Base-by-base conservation (phyloP, 2,329 filamentous ascomycete genomes). In the Coniochaeta sp. region DNA sequence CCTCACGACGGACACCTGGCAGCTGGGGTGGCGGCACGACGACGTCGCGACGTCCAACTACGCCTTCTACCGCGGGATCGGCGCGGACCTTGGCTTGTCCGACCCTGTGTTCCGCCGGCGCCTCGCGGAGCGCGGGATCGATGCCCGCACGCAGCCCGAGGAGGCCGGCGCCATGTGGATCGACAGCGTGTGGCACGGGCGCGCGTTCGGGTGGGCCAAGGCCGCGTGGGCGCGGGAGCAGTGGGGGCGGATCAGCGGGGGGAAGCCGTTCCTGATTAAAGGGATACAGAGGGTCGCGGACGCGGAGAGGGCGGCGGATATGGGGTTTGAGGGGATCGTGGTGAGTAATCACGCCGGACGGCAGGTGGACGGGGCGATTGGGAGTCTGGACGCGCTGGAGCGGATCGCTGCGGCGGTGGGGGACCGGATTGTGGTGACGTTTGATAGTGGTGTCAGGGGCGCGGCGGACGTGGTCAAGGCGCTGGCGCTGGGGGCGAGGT, bases 1-100 rank as follows among this genome's bases (percentile, higher is more conserved):
- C 7, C 71, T 88, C 1, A 88, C 84, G 1, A 78, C 83, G 0
- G 85, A 88, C 69, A 88, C 84, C 0, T 87, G 82, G 83, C 80
- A 85, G 66, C 76, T 88, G 0, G 84, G 78, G 5, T 87, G 83
- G 84, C 75, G 84, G 32, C 82, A 85, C 67, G 78, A 83, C 67
- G 83, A 86, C 64, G 74, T 81, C 22, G 77, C 76, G 16, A 79
- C 74, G 9, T 79, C 75, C 44, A 87, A 87, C 65, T 87, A 86
- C 66, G 82, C 83, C 0, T 88, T 88, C 66, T 87, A 87, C 69
- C 80, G 83, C 60, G 83, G 83, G 14, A 75, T 80, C 38, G 85
- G 85, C 12, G 81, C 55, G 24, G 55, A 57, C 17, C 19, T 57
- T 36, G 55, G 55, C 3, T 22, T 42, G 3, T 34, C 55, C 2